Base-by-base conservation (phyloP, 2,329 filamentous ascomycete species). In the Fusarium chaquense region DNA sequence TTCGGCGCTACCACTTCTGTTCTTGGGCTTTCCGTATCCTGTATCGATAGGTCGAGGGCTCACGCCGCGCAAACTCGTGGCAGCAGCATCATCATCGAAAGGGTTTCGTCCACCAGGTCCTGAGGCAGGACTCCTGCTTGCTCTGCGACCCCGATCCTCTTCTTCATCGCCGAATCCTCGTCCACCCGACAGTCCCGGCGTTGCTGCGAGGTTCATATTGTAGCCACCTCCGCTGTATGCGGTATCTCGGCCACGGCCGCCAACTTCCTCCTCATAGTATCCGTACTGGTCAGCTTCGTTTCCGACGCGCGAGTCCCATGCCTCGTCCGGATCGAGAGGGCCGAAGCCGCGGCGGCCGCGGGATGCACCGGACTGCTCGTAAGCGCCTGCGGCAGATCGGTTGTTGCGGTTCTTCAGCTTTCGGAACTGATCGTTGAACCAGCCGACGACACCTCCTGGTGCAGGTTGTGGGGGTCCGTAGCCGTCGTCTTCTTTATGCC, bases 261-360 rank as follows among this genome's bases (percentile, higher is more conserved):
- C 78, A 54, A 67, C 59, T 7, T 75, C 70, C 80, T 93, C 91
- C 77, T 95, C 93, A 76, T 93, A 91, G 78, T 93, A 93, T 24
- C 87, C 87, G 76, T 90, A 89, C 15, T 80, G 81, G 75, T 91
- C 89, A 20, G 90, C 88, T 78, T 94, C 92, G 72, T 89, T 85
- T 61, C 91, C 92, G 6, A 97, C 92, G 63, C 92, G 85, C 68
- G 92, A 81, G 81, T 96, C 93, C 93, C 93, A 97, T 3, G 93
- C 92, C 76, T 94, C 92, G 77, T 97, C 93, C 2, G 92, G 92
- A 75, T 96, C 93, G 46, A 93, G 85, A 6, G 89, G 84, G 3
- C 90, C 89, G 77, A 91, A 90, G 24, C 88, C 88, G 56, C 87
- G 80, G 57, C 84, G 83, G 58, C 83, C 81, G 46, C 81, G 81